These are phyloP conservation scores for Fraxinus latifolia DNA, from an alignment of 305 asterid species.

Conservation along the genomic window DNA sequence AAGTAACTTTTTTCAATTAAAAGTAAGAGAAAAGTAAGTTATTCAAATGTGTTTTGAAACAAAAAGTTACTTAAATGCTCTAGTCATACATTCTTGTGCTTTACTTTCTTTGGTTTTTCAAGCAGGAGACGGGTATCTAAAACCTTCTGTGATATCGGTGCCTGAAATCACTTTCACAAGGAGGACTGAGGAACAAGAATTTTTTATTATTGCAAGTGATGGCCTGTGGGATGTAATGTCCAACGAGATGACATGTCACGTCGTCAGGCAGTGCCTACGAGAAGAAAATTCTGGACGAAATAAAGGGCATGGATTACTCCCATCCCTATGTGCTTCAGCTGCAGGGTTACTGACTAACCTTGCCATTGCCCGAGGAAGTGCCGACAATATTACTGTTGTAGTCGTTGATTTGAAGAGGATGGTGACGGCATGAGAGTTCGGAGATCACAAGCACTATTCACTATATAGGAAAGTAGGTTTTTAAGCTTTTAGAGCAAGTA, in stretches of 20 bases:
- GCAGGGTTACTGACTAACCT: constrained; percentile 46
- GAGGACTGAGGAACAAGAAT: constrained; percentile 42
- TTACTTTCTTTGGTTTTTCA: neutral
- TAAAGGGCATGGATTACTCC: neutral
- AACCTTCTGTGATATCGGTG: constrained; percentile 41
- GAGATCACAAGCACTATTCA: neutral
- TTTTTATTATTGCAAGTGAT: constrained; percentile 50
- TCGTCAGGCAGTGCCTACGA: constrained; percentile 35
- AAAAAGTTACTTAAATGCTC: neutral
- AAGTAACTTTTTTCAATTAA: neutral
- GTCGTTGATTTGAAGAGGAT: constrained; percentile 45
- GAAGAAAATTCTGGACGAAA: neutral
- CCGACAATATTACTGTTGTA: constrained; percentile 40
- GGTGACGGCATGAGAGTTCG: neutral
- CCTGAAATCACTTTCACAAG: constrained; percentile 44
- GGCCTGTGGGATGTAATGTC: constrained; percentile 59
- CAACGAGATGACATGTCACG: constrained; percentile 29
- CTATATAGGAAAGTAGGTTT: neutral
- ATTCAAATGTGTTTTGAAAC: neutral
- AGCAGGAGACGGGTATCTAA: constrained; percentile 44
- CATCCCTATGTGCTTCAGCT: constrained; percentile 38
- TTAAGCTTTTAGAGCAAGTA: neutral
- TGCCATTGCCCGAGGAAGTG: constrained; percentile 37
- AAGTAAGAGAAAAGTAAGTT: neutral
- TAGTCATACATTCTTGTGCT: neutral